Percentiles rank a stretch among this genome's conserved stretches.
phyloP scores from a whole-genome alignment of 75 land plant genomes.

The Ceratopteris richardii region DNA sequence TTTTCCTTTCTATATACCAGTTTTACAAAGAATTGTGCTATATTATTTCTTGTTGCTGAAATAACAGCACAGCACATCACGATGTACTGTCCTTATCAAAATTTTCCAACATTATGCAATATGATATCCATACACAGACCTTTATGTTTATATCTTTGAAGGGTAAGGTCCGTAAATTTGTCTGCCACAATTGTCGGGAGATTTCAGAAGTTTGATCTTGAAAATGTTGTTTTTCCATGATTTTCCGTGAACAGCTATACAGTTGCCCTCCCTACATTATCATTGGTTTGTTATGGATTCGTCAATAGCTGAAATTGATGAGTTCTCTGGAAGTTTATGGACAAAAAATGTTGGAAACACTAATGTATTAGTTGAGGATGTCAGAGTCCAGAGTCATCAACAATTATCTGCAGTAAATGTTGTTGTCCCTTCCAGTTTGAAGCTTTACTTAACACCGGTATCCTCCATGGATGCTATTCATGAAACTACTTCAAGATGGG shows the following conservation, averaged over 20 bases:
- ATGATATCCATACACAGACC: no score
- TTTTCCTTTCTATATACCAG: no score
- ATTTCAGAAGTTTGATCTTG: no score
- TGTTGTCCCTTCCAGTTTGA: conserved; percentile 52
- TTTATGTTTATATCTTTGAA: no score
- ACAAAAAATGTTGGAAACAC: conserved; percentile 51
- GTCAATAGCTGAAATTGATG: conserved; percentile 59
- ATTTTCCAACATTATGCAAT: no score
- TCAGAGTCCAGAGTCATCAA: conserved; percentile 65
- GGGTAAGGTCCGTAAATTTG: no score
- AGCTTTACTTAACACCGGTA: conserved; percentile 44
- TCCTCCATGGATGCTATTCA: conserved; percentile 13
- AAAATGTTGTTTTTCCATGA: no score
- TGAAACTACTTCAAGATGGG: conserved; percentile 16
- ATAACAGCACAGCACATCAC: no score
- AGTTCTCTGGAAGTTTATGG: conserved; percentile 28
- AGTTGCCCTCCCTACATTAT: conserved; percentile 73
- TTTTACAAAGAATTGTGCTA: no score
- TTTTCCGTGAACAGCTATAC: conserved; percentile 42
- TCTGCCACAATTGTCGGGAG: no score
- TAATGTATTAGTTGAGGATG: conserved; percentile 64
- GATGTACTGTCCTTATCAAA: no score
- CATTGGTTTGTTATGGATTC: conserved; percentile 55
- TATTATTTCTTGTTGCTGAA: no score
- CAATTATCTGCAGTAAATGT: conserved; percentile 76